These are phyloP conservation scores for Aspergillus cavernicola DNA, from an alignment of 495 filamentous ascomycete species.

Conservation along the genomic window DNA sequence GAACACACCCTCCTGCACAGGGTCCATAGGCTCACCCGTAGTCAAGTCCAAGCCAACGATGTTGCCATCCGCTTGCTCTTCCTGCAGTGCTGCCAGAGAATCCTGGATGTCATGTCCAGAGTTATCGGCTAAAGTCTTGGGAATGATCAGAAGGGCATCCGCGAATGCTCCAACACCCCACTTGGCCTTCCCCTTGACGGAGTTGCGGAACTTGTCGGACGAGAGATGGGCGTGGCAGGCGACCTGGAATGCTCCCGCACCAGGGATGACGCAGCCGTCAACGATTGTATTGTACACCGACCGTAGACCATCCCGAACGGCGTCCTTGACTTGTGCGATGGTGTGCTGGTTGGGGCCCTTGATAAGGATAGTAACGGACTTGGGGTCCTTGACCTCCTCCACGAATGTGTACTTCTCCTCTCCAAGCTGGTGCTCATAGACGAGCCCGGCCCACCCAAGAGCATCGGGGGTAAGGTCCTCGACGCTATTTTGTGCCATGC, in stretches of 20 bases:
- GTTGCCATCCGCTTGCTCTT: constrained; percentile 81
- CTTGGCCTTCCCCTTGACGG: constrained; percentile 95
- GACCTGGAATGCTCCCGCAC: constrained; percentile 93
- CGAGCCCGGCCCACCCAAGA: constrained; percentile 92
- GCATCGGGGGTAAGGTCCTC: constrained; percentile 86
- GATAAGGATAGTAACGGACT: constrained; percentile 97
- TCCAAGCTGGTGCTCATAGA: constrained; percentile 95
- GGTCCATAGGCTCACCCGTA: constrained; percentile 92
- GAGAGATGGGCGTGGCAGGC: constrained; percentile 87
- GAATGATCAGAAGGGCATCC: constrained; percentile 88
- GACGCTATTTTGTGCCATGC: constrained; percentile 88
- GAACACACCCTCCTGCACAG: constrained; percentile 86
- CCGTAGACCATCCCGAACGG: constrained; percentile 91
- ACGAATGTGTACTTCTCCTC: constrained; percentile 99
- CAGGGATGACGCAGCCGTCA: constrained; percentile 89
- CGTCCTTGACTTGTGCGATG: constrained; percentile 92
- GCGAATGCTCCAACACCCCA: constrained; percentile 92
- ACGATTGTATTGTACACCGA: constrained; percentile 99
- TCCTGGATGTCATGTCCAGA: constrained; percentile 96
- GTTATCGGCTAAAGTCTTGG: constrained; percentile 95
- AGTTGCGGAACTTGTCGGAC: constrained; percentile 75
- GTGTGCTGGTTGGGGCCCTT: constrained; percentile 97
- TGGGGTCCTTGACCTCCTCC: constrained; percentile 97
- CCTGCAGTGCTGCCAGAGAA: constrained; percentile 75
- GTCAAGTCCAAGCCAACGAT: constrained; percentile 80